Conservation (phyloP, 192 early-diverging fungal species). For the Coemansia sp. region DNA sequence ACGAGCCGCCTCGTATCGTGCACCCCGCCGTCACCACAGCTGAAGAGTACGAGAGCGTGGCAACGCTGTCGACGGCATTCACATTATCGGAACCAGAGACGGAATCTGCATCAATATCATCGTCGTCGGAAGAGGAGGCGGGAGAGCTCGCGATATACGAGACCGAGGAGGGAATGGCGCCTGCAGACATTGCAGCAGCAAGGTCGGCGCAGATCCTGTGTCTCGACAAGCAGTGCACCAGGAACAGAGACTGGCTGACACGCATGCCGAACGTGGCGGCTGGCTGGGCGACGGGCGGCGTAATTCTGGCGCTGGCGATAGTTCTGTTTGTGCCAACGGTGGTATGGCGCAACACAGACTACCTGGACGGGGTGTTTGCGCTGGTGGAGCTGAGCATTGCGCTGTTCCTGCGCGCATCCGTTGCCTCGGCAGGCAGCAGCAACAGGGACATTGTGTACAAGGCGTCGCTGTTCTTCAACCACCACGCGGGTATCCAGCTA, state of each 20-base stretch:
- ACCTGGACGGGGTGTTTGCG: constrained; percentile 26
- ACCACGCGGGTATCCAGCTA: constrained; percentile 26
- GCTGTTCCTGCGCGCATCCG: constrained; percentile 18
- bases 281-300: constrained; percentile 18
- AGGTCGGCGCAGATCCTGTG: constrained; percentile 15
- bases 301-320: constrained; percentile 1
- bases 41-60: not conserved
- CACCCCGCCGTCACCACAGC: constrained; percentile 8
- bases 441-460: constrained; percentile 10
- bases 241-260: constrained; percentile 26
- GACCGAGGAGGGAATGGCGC: not conserved
- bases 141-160: not conserved
- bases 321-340: constrained; percentile 8
- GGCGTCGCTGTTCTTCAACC: constrained; percentile 31
- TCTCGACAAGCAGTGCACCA: not conserved
- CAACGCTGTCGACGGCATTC: constrained; percentile 14
- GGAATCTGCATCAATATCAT: not conserved
- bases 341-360: constrained; percentile 11
- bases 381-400: constrained; percentile 25
- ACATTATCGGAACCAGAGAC: not conserved
- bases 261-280: constrained; percentile 16
- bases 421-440: constrained; percentile 6
- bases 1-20: constrained; percentile 7
- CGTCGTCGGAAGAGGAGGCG: not conserved
- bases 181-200: not conserved